Base-by-base conservation (phyloP, 768 basidiomycete genomes). In the Podaxis pistillaris region DNA sequence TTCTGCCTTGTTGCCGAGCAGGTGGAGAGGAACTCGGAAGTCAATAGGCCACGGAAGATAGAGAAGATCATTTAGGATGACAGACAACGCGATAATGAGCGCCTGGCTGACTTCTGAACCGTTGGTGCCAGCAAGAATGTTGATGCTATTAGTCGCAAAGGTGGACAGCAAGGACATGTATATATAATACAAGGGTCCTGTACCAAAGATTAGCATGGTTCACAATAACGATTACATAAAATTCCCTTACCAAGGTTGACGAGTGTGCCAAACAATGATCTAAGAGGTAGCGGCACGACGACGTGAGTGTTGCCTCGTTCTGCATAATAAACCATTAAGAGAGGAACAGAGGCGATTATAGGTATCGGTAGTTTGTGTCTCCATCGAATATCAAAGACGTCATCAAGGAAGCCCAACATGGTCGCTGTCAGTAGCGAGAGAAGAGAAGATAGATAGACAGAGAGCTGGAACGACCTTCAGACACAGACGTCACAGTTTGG, bases 361-460 rank as follows among this genome's bases (percentile, higher is more conserved):
- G 97, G 97, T 58, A 99, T 96, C 0, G 97, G 97, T 12, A 99
- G 77, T 73, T 99, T 99, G 76, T 98, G 94, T 62, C 97, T 78
- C 97, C 97, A 99, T 17, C 97, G 88, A 67, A 99, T 98, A 72
- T 99, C 97, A 68, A 98, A 99, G 3, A 98, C 84, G 74, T 99
- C 97, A 69, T 99, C 97, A 50, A 98, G 80, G 72, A 99, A 96
- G 36, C 97, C 97, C 7, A 99, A 86, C 64, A 98, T 81, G 0
- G 95, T 96, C 0, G 97, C 96, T 47, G 93, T 93, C 37, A 98
- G 77, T 40, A 99, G 80, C 0, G 93, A 95, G n/a, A 99, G 82
- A 6, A 99, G 71, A 8, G 94, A 93, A 0, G 97, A 96, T 50
- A 99, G 81, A 75, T 97, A 99, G 5, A 96, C 86, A 1, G 96